These are phyloP conservation scores for Hypoxylon sp. DNA, from an alignment of 2,329 filamentous ascomycete genomes.

Conservation along the genomic window DNA sequence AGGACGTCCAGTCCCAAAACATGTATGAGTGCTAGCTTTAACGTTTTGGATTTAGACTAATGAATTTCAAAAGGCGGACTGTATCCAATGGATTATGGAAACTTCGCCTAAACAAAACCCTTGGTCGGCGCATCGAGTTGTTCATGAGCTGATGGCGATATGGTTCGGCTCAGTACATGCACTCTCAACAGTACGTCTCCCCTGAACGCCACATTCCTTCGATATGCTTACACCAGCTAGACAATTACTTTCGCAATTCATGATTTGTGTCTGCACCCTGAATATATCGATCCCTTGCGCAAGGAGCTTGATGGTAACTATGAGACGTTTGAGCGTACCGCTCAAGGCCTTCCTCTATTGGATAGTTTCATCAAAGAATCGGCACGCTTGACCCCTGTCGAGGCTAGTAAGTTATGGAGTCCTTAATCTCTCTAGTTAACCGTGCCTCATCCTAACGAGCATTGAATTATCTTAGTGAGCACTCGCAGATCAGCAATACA, in stretches of 20 bases:
- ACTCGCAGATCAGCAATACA: too few relatives aligned
- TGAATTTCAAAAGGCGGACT: constrained; percentile 37
- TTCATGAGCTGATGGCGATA: constrained; percentile 54
- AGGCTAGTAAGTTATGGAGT: constrained; percentile 29
- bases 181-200: constrained; percentile 46
- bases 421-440: too few relatives aligned
- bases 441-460: too few relatives aligned
- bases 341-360: constrained; percentile 36
- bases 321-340: constrained; percentile 17
- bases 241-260: constrained; percentile 41
- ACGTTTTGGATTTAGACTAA: neutral
- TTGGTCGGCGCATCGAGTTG: constrained; percentile 50
- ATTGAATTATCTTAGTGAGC: too few relatives aligned
- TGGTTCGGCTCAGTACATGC: constrained; percentile 56
- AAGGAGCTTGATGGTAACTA: constrained; percentile 9
- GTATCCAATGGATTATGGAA: constrained; percentile 56
- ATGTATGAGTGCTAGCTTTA: constrained; percentile 12
- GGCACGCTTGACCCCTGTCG: constrained; percentile 45
- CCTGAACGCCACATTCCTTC: too few relatives aligned
- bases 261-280: constrained; percentile 43
- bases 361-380: constrained; percentile 53
- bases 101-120: constrained; percentile 46
- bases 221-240: constrained; percentile 16
- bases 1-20: neutral
- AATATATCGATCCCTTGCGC: constrained; percentile 38